Base-by-base conservation (phyloP, 179 eudicot species). In the Vitellaria paradoxa region DNA sequence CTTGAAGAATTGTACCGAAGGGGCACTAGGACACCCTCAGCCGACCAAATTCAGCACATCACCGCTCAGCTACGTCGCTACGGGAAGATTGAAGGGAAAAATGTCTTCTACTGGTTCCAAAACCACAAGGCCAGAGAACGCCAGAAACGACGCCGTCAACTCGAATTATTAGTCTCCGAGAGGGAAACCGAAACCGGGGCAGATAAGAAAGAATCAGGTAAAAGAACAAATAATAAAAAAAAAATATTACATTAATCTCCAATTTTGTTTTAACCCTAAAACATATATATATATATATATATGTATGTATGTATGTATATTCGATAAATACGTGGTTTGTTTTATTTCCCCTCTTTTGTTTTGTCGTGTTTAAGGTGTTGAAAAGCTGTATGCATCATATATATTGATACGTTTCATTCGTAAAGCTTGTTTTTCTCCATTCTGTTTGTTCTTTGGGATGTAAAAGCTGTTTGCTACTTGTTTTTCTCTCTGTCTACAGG, bases 1-100 rank as follows among this genome's bases (percentile, higher is more conserved):
- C 86, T 91, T 1, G 97, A 91, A 72, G 96, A 88, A 42, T 77
- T 93, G 65, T 93, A 93, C 50, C 78, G 89, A 2, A 75, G 96
- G 4, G 97, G 97, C 15, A 93, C 92, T 0, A 83, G 94, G 11
- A 93, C 97, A 0, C 97, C 97, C 0, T 87, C 92, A 0, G 93
- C 97, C 0, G 94, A 93, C 5, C 89, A 93, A 82, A 93, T 93
- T 62, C 96, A 93, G 73, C 92, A 87, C 5, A 93, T 93, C 68
- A 91, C 97, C 4, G 76, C 94, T 3, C 90, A 91, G 80, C 94
- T 93, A 10, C 81, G 94, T 0, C 84, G 89, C 3, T 93, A 80
- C 63, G 96, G 95, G 1, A 91, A 89, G 81, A 89, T 91, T 23
- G 93, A 89, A 67, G 93, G 93, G 13, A 89, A 89, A 66, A 87